Evolutionary conservation across 139 green algal genomes (phyloP), one percentile per base, ranked within the genome.

Genomic region (Coelastrella sp.): DNA sequence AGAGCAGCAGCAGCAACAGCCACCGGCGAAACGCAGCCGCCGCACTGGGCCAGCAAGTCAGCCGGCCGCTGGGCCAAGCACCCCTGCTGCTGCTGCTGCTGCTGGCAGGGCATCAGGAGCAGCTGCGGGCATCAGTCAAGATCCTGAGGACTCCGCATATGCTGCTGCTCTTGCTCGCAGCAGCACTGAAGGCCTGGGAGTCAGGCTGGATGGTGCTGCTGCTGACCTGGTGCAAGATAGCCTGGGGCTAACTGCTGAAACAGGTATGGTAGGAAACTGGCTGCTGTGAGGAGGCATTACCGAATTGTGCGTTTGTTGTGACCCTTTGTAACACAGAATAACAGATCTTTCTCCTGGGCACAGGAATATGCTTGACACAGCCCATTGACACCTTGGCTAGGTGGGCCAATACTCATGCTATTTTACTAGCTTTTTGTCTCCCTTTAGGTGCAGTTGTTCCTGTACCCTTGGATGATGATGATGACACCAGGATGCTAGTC

Each of bases 21-120:
- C 84, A 32, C 32, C 85, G 16, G 85, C 85, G 7, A 85, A 65
- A 22, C 58, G 88, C 8, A 86, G 83, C 83, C 64, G 57, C 82
- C 54, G 54, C 22, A 87, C 84, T 32, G 68, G 14, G 22, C 6
- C 68, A 76, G 65, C 77, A 1, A 47, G 54, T 17, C 90, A 85
- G 56, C 90, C 83, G 57, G 71, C 84, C 32, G 57, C 20, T 59
- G 20, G 73, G 75, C 0, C 61, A 80, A 73, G 65, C 85, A 80
- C 61, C 4, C 82, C 73, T 75, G 17, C 66, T 54, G 23, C 71
- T 59, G 58, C 19, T 68, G 71, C 61, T 86, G 81, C 59, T 17
- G 8, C 61, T 19, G 11, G 61, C 61, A 71, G 61, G 13, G 74
- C 19, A 73, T 77, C 61, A 58, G 76, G 23, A 58, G 82, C 82